A percentile compares a stretch with the other conserved stretches of the same genome.
Evolutionary conservation across 2,329 filamentous ascomycete species (phyloP).

Genomic region (Myotisia sp.): DNA sequence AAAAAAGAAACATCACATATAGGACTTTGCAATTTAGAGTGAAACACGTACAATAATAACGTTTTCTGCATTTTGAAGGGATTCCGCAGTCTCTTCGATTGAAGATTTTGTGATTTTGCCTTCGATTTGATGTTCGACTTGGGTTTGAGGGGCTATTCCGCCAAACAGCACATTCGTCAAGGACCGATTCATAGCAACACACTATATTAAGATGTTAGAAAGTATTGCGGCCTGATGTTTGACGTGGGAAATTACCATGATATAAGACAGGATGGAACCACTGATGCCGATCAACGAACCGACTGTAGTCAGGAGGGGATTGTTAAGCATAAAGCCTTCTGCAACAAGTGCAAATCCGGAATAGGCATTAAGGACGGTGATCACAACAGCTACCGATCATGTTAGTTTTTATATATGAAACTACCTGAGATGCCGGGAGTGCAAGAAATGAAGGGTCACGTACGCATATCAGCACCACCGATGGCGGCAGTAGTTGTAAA

Average conservation of each 20-base stretch:
- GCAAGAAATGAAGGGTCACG: constrained; percentile 7
- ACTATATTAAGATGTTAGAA: constrained; percentile 28
- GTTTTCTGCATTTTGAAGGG: constrained; percentile 59
- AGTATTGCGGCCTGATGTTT: constrained; percentile 1
- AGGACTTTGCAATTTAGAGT: constrained; percentile 45
- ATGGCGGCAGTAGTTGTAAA: constrained; percentile 80
- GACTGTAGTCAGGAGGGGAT: constrained; percentile 68
- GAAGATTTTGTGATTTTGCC: constrained; percentile 64
- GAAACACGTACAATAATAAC: constrained; percentile 54
- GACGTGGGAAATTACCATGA: constrained; percentile 35
- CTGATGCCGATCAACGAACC: constrained; percentile 79
- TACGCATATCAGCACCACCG: constrained; percentile 82
- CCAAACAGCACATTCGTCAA: constrained; percentile 84
- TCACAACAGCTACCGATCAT: constrained; percentile 49
- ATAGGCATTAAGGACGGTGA: constrained; percentile 81
- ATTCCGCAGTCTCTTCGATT: constrained; percentile 67
- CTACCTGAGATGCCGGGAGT: background rate
- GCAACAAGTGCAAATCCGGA: constrained; percentile 82
- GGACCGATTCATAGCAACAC: constrained; percentile 81
- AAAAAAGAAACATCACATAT: background rate
- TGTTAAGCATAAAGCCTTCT: constrained; percentile 84
- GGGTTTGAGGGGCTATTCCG: constrained; percentile 53
- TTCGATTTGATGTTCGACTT: constrained; percentile 61
- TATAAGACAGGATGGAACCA: constrained; percentile 76
- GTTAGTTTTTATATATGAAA: constrained; percentile 11